Base-by-base conservation (phyloP, 2,329 filamentous ascomycete species). In the Tolypocladium sp. region DNA sequence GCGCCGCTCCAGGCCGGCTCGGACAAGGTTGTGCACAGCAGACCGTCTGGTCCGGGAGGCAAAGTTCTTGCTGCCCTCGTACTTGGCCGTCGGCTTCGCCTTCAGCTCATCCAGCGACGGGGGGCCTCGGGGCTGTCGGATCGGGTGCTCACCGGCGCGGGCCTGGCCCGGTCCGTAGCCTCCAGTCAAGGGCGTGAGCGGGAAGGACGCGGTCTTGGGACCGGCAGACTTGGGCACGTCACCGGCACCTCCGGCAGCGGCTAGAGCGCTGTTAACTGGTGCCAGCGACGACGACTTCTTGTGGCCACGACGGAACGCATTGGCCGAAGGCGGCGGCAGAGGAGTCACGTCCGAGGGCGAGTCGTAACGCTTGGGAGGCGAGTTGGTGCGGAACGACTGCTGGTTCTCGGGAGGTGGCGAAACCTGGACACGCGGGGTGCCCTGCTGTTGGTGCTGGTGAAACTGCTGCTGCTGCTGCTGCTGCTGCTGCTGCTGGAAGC, bases 51-150 rank as follows among this genome's bases (percentile, higher is more conserved):
- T 92, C 62, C 94, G 92, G 59, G 92, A 87, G 13, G 90, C 89
- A 76, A 99, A 99, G 79, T 99, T 99, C 84, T 97, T 88, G 85
- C 93, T 97, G 30, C 93, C 94, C 73, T 97, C 93, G 63, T 93
- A 85, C 77, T 92, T 96, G 65, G 91, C 87, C 10, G 93, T 97
- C 1, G 94, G 94, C 76, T 92, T 94, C 25, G 88, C 83, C 69
- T 88, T 85, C 61, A 99, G 85, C 76, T 99, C 94, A 65, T 99
- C 94, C 56, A 97, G 82, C 17, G 90, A 86, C 17, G 94, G 94
- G 30, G 94, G 94, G 6, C 92, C 92, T 63, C 92, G 91, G 57
- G 94, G 94, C 75, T 99, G 94, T 60, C 94, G 92, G 57, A 91
- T 78, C 10, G 94, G 94, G 71, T 99, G 94, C 76, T 97, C 94